Evolutionary conservation across 345 rosid species (phyloP), one percentile per base, ranked within the genome.

Genomic region (Acer campestre): DNA sequence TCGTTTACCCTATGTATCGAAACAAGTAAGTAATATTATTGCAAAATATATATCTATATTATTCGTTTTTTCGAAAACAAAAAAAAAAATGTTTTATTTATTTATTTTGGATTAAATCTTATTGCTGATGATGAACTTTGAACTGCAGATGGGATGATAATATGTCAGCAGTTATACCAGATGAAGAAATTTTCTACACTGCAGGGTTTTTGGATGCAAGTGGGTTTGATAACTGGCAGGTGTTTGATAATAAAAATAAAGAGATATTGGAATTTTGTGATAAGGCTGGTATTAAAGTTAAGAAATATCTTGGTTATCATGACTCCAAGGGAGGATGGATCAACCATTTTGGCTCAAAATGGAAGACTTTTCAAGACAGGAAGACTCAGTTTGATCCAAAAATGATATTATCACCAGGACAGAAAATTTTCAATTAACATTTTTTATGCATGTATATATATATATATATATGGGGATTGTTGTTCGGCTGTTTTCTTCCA

Each of bases 111-210:
- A 8, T 56, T 3, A 14, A 14, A 13, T 14, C n/a, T 31, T 6
- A 64, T 16, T 16, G 20, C 35, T 35, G n/a, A 18, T 48, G 38
- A 35, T 35, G 38, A 35, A 35, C 13, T 9, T 40, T 22, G 63
- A 11, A 12, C 22, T 61, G 79, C 80, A 85, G 88, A 79, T 85
- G 88, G 86, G 81, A 83, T 69, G 78, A 78, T 20, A 76, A 77
- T 29, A 85, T 70, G 55, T 85, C 88, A 0, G 88, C 84, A n/a
- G 84, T 85, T 11, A 76, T 85, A 76, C 88, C 88, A 66, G 84
- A 80, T 3, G 86, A 83, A 61, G 88, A 85, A 1, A 62, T 83
- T 4, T 85, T 85, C 80, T 85, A 85, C 68, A 56, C 82, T 0
- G 86, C 72, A 23, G 88, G 82, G 44, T 80, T 85, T 68, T 62